A percentile compares a stretch with the other conserved stretches of the same genome.
phyloP scores from a whole-genome alignment of 1,284 basidiomycete species.

The Tetrapyrgos nigripes region DNA sequence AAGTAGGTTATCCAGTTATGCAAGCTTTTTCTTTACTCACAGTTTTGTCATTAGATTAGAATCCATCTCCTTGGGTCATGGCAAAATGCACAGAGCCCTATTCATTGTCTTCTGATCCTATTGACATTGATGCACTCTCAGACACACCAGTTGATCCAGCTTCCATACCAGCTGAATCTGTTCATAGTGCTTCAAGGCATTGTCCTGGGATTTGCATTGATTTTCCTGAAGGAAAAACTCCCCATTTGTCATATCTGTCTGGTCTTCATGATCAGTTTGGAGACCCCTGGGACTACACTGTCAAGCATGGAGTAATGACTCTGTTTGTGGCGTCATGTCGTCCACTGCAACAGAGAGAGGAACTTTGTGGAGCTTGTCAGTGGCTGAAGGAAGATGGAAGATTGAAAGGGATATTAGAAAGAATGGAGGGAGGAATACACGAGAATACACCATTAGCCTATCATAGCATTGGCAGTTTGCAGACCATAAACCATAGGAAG shows the following conservation, averaged over 20 bases:
- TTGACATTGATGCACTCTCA: background rate
- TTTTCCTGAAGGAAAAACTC: conserved; percentile 17
- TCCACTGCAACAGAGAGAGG: background rate
- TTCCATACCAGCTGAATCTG: no score
- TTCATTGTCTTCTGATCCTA: background rate
- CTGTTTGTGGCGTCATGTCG: conserved; percentile 19
- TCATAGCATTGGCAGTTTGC: conserved; percentile 14
- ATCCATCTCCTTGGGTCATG: no score
- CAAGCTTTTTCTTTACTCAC: no score
- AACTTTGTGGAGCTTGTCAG: conserved; percentile 14
- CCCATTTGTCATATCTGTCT: conserved; percentile 22
- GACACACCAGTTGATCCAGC: no score
- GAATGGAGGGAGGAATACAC: conserved; percentile 22
- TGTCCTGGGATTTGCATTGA: background rate
- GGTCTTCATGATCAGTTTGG: conserved; percentile 26
- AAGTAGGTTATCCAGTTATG: background rate
- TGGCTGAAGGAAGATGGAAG: conserved; percentile 19
- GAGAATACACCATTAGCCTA: conserved; percentile 19
- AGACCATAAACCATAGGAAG: conserved; percentile 20
- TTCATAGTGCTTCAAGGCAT: no score
- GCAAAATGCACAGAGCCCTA: background rate
- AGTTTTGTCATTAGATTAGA: background rate
- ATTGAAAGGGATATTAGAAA: conserved; percentile 14
- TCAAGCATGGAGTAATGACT: conserved; percentile 17
- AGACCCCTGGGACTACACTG: conserved; percentile 30